Base-by-base conservation (phyloP, 768 basidiomycete species). In the button mushroom (Agaricus bisporus) region DNA sequence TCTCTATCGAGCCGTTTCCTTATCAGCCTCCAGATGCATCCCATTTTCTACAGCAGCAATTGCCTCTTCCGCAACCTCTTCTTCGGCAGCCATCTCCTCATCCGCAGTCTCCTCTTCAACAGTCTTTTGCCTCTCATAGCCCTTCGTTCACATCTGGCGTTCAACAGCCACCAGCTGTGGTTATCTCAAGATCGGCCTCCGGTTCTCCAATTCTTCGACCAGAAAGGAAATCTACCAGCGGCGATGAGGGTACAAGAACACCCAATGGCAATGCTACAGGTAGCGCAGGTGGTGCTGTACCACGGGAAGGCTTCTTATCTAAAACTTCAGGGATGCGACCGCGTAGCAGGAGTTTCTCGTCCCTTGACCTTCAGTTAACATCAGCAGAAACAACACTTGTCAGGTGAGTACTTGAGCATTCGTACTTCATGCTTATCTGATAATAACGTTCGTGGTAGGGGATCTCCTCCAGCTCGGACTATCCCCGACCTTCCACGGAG, bases 311-410 rank as follows among this genome's bases (percentile, higher is more conserved):
- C 44, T 88, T 90, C 61, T 73, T 80, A 53, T 86, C 88, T 0
- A 75, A 76, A 51, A 72, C 70, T 8, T 71, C 74, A 6, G 72
- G 72, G 2, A 60, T 70, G 8, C 69, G 89, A 5, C 90, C 89
- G 4, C 66, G 88, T 47, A 89, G 86, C 18, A 69, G 86, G 60
- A 90, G 88, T 57, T 91, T 91, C 62, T 90, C 88, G 8, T 85
- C 80, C 2, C 85, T 89, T 66, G 78, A 81, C 48, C 60, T 58
- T 9, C 48, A 55, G 22, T 70, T 74, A 4, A 59, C 65, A 4
- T 59, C 51, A 5, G 49, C 64, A 3, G 70, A 75, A 49, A 61
- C 67, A 1, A 57, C 64, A 14, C 41, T 64, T 35, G 66, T 69
- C 12, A 70, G 69, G 72, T 73, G 50, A 45, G 62, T 50, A 52